Conservation (phyloP, 352 stramenopile genomes). For the Phytophthora cajani region DNA sequence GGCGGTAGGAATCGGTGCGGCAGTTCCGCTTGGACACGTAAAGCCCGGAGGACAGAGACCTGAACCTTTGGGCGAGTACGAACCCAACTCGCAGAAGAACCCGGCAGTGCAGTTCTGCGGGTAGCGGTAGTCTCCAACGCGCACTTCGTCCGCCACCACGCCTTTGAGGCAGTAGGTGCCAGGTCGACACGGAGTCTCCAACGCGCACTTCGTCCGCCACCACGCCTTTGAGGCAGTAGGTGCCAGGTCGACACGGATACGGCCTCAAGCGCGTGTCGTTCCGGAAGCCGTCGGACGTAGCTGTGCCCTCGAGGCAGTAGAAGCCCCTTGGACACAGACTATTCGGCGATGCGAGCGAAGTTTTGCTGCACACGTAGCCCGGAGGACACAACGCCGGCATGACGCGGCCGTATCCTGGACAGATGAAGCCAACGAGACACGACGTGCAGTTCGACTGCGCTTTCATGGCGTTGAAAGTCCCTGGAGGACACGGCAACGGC, state of each 20-base stretch:
- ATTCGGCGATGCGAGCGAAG: conserved; percentile 88
- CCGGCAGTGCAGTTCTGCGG: conserved; percentile 94
- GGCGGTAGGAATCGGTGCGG: conserved; percentile 92
- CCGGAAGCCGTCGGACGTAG: conserved; percentile 94
- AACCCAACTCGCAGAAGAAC: conserved; percentile 96
- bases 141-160: conserved; percentile 91
- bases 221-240: conserved; percentile 96
- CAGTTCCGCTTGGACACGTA: conserved; percentile 93
- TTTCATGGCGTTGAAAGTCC: conserved; percentile 95
- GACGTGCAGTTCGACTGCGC: conserved; percentile 86
- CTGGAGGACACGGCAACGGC: conserved; percentile 91
- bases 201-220: conserved; percentile 88
- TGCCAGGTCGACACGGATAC: conserved; percentile 95
- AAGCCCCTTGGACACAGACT: conserved; percentile 94
- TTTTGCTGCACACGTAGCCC: conserved; percentile 93
- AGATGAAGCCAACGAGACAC: conserved; percentile 94
- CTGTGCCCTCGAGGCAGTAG: conserved; percentile 95
- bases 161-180: conserved; percentile 97
- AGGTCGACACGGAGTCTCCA: conserved; percentile 92
- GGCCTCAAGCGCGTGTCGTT: conserved; percentile 97
- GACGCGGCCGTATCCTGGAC: conserved; percentile 92
- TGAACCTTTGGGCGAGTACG: conserved; percentile 91
- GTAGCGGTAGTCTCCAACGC: conserved; percentile 87
- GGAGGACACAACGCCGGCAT: conserved; percentile 91
- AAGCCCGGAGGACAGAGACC: conserved; percentile 95